phyloP scores from a whole-genome alignment of 1,284 basidiomycete species.

The Leccinum subrobustum region DNA sequence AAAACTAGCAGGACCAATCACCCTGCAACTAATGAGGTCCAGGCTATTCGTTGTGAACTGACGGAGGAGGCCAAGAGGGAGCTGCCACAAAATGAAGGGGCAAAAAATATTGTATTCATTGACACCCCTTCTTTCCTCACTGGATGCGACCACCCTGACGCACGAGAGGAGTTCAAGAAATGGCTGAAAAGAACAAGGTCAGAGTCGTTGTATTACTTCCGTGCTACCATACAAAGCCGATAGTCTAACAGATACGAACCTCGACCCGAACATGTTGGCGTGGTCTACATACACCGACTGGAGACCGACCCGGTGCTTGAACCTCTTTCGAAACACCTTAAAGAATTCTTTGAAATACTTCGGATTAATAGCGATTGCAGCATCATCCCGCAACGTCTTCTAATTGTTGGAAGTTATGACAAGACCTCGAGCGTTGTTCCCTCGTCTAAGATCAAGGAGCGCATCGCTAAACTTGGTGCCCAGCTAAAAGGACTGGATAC shows the following conservation, averaged over 20 bases:
- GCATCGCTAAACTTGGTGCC: not conserved
- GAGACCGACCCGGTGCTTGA: constrained; percentile 20
- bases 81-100: not conserved
- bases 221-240: not conserved
- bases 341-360: not conserved
- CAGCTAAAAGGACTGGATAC: not conserved
- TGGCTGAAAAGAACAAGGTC: constrained; percentile 10
- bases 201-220: not conserved
- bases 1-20: constrained; percentile 11
- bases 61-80: constrained; percentile 14
- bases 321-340: constrained; percentile 3
- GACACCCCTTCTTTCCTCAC: constrained; percentile 26
- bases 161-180: constrained; percentile 5
- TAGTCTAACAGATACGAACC: constrained; percentile 4
- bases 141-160: constrained; percentile 5
- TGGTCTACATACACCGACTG: constrained; percentile 27
- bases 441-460: constrained; percentile 6
- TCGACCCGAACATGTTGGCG: not conserved
- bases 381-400: constrained; percentile 1
- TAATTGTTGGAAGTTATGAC: constrained; percentile 16
- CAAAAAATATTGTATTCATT: constrained; percentile 18
- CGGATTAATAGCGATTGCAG: not conserved
- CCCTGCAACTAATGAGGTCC: constrained; percentile 14
- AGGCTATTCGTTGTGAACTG: constrained; percentile 20
- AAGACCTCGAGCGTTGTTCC: constrained; percentile 6